These are phyloP conservation scores for Chamaecrista fasciculata DNA, from an alignment of 306 rosid genomes.

Conservation along the genomic window DNA sequence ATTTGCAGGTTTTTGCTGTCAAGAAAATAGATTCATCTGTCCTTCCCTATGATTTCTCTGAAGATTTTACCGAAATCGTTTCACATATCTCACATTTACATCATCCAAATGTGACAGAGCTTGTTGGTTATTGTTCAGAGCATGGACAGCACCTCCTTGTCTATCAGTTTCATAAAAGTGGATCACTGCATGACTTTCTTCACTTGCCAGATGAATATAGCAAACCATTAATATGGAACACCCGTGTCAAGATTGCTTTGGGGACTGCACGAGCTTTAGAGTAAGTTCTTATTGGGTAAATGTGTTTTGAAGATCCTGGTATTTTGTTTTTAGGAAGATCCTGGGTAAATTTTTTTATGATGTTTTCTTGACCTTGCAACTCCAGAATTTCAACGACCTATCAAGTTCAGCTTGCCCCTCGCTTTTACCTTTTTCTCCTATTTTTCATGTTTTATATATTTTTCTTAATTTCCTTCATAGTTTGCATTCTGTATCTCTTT, in stretches of 20 bases:
- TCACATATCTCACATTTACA: constrained; percentile 73
- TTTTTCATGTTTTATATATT: not conserved
- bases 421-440: not conserved
- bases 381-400: not conserved
- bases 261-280: constrained; percentile 96
- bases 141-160: constrained; percentile 90
- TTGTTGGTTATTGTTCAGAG: constrained; percentile 94
- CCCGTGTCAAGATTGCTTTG: constrained; percentile 95
- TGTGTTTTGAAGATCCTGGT: constrained; percentile 11
- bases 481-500: constrained; percentile 14
- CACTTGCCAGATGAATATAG: constrained; percentile 82
- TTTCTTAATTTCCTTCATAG: not conserved
- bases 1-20: constrained; percentile 82
- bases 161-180: constrained; percentile 82
- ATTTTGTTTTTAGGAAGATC: constrained; percentile 6
- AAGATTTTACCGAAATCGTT: constrained; percentile 69
- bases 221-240: constrained; percentile 93
- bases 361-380: not conserved
- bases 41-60: constrained; percentile 51
- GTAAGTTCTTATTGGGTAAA: constrained; percentile 53
- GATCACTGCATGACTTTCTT: constrained; percentile 84
- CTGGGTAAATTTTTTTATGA: not conserved
- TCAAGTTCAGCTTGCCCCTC: not conserved
- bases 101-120: constrained; percentile 88
- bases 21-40: constrained; percentile 87